Percentiles rank a stretch among this genome's conserved stretches.
These are phyloP conservation scores for Colletotrichum sp. DNA, from an alignment of 2,329 filamentous ascomycete genomes.

Conservation along the genomic window DNA sequence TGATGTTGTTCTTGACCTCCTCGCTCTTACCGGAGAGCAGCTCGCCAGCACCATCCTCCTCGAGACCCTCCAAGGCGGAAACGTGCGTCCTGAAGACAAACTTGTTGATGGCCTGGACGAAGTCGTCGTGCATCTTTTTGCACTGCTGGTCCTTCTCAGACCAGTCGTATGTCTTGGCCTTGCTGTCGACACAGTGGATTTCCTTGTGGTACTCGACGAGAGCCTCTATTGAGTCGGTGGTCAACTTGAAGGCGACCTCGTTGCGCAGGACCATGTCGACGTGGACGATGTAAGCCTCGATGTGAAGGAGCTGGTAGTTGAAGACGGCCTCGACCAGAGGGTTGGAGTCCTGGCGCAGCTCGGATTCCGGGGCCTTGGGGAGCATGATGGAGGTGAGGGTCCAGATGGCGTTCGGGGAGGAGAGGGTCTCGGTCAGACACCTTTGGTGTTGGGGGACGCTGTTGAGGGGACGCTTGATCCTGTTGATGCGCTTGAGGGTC, in stretches of 20 bases:
- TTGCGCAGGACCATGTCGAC: constrained; percentile 98
- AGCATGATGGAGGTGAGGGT: constrained; percentile 92
- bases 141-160: constrained; percentile 94
- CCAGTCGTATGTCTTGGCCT: constrained; percentile 91
- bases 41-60: constrained; percentile 96
- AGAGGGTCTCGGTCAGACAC: constrained; percentile 94
- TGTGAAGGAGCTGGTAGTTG: constrained; percentile 91
- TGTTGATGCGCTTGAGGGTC: constrained; percentile 95
- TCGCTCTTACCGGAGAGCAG: constrained; percentile 89
- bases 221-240: constrained; percentile 88
- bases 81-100: constrained; percentile 93
- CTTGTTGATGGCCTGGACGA: constrained; percentile 94
- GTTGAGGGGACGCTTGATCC: constrained; percentile 95
- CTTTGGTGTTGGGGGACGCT: constrained; percentile 94
- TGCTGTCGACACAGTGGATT: constrained; percentile 88
- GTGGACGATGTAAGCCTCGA: constrained; percentile 98
- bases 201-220: constrained; percentile 97
- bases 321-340: constrained; percentile 85
- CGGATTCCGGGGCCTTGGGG: constrained; percentile 83
- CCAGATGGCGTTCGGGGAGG: constrained; percentile 91
- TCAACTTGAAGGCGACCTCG: constrained; percentile 98
- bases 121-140: constrained; percentile 97
- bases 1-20: constrained; percentile 88
- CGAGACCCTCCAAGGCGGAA: constrained; percentile 88
- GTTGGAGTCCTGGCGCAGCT: constrained; percentile 82